These are phyloP conservation scores for Cordyceps fumosorosea DNA, from an alignment of 2,329 filamentous ascomycete species.

Conservation along the genomic window DNA sequence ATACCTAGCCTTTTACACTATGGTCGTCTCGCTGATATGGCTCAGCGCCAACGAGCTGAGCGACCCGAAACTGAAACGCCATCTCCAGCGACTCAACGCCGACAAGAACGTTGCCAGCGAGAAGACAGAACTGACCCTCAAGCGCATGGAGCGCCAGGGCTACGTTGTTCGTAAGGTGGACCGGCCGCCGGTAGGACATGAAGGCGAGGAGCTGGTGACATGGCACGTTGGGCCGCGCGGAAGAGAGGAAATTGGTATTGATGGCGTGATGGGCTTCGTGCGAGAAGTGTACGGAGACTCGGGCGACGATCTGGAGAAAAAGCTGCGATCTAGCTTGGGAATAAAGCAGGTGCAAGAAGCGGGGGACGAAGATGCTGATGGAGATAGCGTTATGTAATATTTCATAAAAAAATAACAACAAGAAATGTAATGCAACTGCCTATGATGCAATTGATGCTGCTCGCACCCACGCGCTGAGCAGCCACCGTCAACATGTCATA, in stretches of 20 bases:
- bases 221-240: constrained; percentile 82
- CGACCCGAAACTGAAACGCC: constrained; percentile 71
- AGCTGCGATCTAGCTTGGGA: constrained; percentile 56
- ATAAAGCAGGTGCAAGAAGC: constrained; percentile 29
- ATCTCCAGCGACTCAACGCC: constrained; percentile 68
- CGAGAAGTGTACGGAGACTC: constrained; percentile 51
- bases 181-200: constrained; percentile 40
- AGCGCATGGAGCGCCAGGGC: constrained; percentile 70
- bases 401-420: background rate
- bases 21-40: constrained; percentile 70
- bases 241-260: constrained; percentile 75
- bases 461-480: background rate
- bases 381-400: constrained; percentile 12
- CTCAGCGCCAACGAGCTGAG: constrained; percentile 67
- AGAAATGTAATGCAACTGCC: background rate
- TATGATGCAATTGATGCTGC: background rate
- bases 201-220: constrained; percentile 69
- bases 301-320: constrained; percentile 50
- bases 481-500: background rate
- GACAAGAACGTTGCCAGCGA: constrained; percentile 68
- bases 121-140: constrained; percentile 68
- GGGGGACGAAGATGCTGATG: constrained; percentile 20
- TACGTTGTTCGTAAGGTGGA: constrained; percentile 76
- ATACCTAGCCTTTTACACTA: constrained; percentile 75
- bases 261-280: constrained; percentile 66